phyloP scores from a whole-genome alignment of 805 yeast genomes.

The Teunomyces cretensis region DNA sequence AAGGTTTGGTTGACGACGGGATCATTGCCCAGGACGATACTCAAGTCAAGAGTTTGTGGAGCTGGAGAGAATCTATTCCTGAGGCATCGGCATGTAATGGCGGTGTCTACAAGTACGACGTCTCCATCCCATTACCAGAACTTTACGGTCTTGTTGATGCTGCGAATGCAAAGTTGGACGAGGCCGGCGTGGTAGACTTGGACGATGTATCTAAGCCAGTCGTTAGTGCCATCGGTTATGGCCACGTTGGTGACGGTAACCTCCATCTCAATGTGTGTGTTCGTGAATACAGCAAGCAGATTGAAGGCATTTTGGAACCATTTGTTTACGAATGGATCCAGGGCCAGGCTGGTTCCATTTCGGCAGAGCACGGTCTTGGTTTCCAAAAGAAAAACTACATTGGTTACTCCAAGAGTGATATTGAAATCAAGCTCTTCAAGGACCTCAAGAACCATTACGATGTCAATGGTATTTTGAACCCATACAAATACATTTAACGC shows the following conservation, averaged over 20 bases:
- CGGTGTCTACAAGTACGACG: conserved; percentile 97
- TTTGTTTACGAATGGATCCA: conserved; percentile 91
- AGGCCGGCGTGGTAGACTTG: conserved; percentile 56
- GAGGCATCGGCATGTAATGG: conserved; percentile 85
- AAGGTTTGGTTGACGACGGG: conserved; percentile 85
- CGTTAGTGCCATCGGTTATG: conserved; percentile 89
- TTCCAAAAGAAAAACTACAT: conserved; percentile 93
- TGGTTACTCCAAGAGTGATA: conserved; percentile 75
- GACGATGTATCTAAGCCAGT: conserved; percentile 73
- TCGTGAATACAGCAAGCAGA: conserved; percentile 72
- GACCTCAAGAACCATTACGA: conserved; percentile 79
- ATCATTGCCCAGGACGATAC: conserved; percentile 94
- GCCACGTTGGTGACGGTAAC: conserved; percentile 98
- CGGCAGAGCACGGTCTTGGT: conserved; percentile 98
- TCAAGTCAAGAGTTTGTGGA: conserved; percentile 81
- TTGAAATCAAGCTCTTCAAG: conserved; percentile 73
- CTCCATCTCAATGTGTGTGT: conserved; percentile 92
- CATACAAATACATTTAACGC: conserved; percentile 77
- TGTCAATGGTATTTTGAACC: conserved; percentile 90
- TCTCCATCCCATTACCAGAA: conserved; percentile 80
- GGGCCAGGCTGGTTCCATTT: conserved; percentile 75
- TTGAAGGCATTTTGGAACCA: conserved; percentile 85
- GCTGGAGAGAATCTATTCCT: conserved; percentile 93
- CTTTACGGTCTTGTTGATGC: conserved; percentile 83
- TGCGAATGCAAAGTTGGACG: conserved; percentile 58